These are phyloP conservation scores for Parathielavia appendiculata DNA, from an alignment of 495 filamentous ascomycete genomes.

Conservation along the genomic window DNA sequence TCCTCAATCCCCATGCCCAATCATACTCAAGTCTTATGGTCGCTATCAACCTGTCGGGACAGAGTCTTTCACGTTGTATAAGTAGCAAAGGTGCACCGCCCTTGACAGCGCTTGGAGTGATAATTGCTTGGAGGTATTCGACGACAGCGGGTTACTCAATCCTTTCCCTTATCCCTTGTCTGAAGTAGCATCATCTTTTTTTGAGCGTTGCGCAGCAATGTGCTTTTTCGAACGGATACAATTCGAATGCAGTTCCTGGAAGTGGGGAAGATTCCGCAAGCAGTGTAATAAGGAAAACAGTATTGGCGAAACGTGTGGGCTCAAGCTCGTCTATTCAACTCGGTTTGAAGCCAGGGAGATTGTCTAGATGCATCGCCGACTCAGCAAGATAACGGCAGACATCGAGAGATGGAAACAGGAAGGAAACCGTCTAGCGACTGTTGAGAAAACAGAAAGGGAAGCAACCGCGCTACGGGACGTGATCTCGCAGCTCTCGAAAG, in stretches of 20 bases:
- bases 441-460: neutral
- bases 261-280: slow-evolving; percentile 8
- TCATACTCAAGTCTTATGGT: too few species aligned
- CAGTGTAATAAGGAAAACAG: slow-evolving; percentile 5
- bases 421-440: slow-evolving; percentile 4
- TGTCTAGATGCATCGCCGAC: neutral
- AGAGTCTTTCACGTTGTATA: too few species aligned
- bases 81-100: too few species aligned
- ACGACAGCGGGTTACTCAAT: too few species aligned
- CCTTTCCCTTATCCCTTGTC: too few species aligned
- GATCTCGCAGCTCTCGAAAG: neutral
- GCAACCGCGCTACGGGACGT: neutral
- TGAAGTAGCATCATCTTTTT: neutral
- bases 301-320: slow-evolving; percentile 1
- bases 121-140: too few species aligned
- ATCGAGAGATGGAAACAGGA: slow-evolving; percentile 8
- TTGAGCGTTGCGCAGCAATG: neutral
- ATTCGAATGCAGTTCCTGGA: neutral
- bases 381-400: slow-evolving; percentile 2
- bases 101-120: too few species aligned
- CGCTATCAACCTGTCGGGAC: too few species aligned
- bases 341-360: neutral
- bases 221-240: slow-evolving; percentile 8
- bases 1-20: too few species aligned
- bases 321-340: neutral